phyloP scores from a whole-genome alignment of 768 basidiomycete species.

The Tulasnella sp. region DNA sequence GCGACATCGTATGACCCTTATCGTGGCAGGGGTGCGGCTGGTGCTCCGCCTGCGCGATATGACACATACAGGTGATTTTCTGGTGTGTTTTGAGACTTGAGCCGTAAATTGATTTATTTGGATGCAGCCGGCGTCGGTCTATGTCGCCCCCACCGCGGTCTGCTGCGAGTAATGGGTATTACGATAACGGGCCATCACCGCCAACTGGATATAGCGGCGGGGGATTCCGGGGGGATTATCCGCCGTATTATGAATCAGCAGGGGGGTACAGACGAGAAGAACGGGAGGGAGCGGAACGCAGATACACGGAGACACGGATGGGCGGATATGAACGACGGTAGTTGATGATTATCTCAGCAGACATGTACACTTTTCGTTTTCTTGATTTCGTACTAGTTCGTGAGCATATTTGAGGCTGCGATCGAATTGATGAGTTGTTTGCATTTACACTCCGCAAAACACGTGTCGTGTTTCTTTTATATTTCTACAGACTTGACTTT shows the following conservation, averaged over 20 bases:
- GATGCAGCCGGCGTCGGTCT: slow-evolving; percentile 41
- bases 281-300: background rate
- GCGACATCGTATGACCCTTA: slow-evolving; percentile 8
- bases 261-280: slow-evolving; percentile 1
- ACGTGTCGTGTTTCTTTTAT: too few species aligned
- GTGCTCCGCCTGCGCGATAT: slow-evolving; percentile 5
- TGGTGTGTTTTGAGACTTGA: slow-evolving; percentile 21
- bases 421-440: too few species aligned
- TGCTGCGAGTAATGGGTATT: slow-evolving; percentile 27
- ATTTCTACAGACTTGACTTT: too few species aligned
- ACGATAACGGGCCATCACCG: slow-evolving; percentile 15
- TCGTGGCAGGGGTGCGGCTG: slow-evolving; percentile 2
- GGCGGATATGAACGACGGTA: slow-evolving; percentile 7
- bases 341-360: too few species aligned
- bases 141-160: slow-evolving; percentile 51
- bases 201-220: slow-evolving; percentile 9
- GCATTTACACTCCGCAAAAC: too few species aligned
- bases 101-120: slow-evolving; percentile 26
- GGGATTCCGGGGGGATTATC: slow-evolving; percentile 5
- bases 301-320: slow-evolving; percentile 7
- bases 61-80: slow-evolving; percentile 10
- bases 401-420: too few species aligned
- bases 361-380: too few species aligned
- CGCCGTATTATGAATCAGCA: background rate
- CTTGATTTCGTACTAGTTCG: too few species aligned